Conservation (phyloP, 768 basidiomycete genomes). For the Kwoniella mangroviensis region DNA sequence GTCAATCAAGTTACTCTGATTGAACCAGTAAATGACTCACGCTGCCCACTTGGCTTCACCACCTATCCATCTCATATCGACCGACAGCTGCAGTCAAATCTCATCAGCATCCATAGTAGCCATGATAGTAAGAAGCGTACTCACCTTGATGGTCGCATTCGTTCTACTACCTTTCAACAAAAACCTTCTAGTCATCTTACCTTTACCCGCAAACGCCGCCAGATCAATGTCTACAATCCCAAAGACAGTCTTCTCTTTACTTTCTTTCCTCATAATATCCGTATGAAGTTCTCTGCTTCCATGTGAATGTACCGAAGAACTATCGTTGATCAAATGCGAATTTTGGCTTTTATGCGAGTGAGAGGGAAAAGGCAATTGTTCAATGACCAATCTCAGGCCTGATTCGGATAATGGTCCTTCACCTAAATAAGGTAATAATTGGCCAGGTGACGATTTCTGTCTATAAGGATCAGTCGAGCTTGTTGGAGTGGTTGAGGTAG, state of each 20-base stretch:
- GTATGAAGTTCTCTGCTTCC: neutral
- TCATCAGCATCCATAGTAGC: neutral
- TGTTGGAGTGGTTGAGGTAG: constrained; percentile 1
- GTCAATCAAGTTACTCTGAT: neutral
- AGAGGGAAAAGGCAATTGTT: constrained; percentile 28
- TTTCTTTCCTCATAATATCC: constrained; percentile 7
- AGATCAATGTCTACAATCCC: constrained; percentile 47
- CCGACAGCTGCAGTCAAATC: constrained; percentile 25
- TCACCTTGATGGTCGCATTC: constrained; percentile 47
- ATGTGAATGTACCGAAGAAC: neutral
- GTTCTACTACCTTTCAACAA: constrained; percentile 45
- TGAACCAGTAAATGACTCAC: constrained; percentile 27
- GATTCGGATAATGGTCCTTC: constrained; percentile 40
- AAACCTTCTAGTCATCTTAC: constrained; percentile 37
- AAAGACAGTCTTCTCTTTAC: constrained; percentile 26
- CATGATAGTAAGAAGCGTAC: neutral
- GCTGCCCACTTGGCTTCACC: constrained; percentile 46
- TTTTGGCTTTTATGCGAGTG: neutral
- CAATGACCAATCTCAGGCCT: constrained; percentile 34
- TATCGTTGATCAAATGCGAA: neutral
- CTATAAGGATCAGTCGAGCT: constrained; percentile 6
- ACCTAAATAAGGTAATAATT: constrained; percentile 32
- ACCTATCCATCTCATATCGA: constrained; percentile 45
- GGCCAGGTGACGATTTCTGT: neutral
- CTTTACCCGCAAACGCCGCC: constrained; percentile 48